Base-by-base conservation (phyloP, 1,284 basidiomycete species). In the Cutaneotrichosporon curvatum region DNA sequence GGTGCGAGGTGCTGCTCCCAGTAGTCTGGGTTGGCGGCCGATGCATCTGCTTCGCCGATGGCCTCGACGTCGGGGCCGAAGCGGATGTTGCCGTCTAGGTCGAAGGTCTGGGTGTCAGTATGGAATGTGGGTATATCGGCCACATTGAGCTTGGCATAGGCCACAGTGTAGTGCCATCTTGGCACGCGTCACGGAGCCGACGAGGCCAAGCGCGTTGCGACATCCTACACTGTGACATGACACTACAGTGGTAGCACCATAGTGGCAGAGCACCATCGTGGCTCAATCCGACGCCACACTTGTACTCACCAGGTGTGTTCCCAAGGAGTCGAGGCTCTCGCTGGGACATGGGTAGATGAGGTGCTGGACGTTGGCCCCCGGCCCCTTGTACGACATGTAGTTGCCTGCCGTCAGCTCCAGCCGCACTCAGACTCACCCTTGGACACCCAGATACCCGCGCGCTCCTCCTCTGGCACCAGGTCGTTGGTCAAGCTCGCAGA, bases 21-120 rank as follows among this genome's bases (percentile, higher is more conserved):
- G 65, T 86, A 90, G 56, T 89, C 84, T 2, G 76, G 71, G 39
- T 77, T 72, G 10, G 73, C 70, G 37, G 79, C 76, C 16, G 78
- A 71, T 7, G 64, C 61, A 4, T 76, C 75, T 1, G 61, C 55
- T 19, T 80, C 78, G 5, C 78, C 77, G 61, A 96, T 76, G 82
- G 87, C 90, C 64, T 96, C 85, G 8, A 92, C 78, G 62, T 97
- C 91, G 3, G 94, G 95, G 0, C 94, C 94, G 66, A 99, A 98
- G 20, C 82, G 81, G 42, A 98, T 78, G 57, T 87, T 85, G 0
- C 88, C 87, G 44, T 85, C 79, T 49, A 99, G 67, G 68, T 94
- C 88, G 35, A 98, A 73, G 7, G 90, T 95, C 64, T 69, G 41
- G 2, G 4, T 57, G 51, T 52, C 23, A 41, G 38, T 38, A 41